These are phyloP conservation scores for Starmerella etchellsii DNA, from an alignment of 805 yeast species.

Conservation along the genomic window DNA sequence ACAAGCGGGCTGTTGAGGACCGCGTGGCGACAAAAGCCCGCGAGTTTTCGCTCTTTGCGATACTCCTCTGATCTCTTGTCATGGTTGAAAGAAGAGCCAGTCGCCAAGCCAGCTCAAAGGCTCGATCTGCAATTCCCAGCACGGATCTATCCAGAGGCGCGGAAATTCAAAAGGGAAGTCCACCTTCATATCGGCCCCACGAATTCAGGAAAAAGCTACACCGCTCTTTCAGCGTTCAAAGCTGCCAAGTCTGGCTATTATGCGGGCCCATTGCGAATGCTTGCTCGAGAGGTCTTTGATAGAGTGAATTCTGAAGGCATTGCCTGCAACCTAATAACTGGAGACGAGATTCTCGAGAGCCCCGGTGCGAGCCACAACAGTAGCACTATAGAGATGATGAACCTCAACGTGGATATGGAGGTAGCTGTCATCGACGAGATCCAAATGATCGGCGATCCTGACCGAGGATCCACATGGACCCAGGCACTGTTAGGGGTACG, in stretches of 20 bases:
- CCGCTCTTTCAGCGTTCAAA: slow-evolving; percentile 59
- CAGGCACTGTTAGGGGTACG: slow-evolving; percentile 74
- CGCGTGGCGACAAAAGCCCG: too few species aligned
- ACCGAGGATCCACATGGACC: slow-evolving; percentile 91
- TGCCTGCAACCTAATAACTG: slow-evolving; percentile 76
- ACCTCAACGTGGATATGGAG: slow-evolving; percentile 55
- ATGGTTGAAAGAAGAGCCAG: too few species aligned
- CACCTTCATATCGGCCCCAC: slow-evolving; percentile 97
- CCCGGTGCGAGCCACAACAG: slow-evolving; percentile 65
- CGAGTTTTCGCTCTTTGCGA: too few species aligned
- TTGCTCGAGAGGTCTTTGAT: slow-evolving; percentile 87
- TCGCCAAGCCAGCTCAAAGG: too few species aligned
- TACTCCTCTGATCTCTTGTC: too few species aligned
- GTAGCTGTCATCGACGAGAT: slow-evolving; percentile 90
- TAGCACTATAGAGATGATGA: slow-evolving; percentile 90
- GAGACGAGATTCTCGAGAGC: slow-evolving; percentile 80
- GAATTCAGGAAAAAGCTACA: slow-evolving; percentile 86
- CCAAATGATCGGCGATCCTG: slow-evolving; percentile 76
- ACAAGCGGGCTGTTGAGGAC: too few species aligned
- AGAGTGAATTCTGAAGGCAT: slow-evolving; percentile 54
- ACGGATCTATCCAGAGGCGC: slow-evolving; percentile 76
- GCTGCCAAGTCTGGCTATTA: slow-evolving; percentile 63
- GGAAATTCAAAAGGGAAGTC: slow-evolving; percentile 63
- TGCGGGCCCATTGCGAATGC: slow-evolving; percentile 85
- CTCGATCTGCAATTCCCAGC: slow-evolving; percentile 46